phyloP scores from a whole-genome alignment of 768 basidiomycete species.

The Suillus placidus region DNA sequence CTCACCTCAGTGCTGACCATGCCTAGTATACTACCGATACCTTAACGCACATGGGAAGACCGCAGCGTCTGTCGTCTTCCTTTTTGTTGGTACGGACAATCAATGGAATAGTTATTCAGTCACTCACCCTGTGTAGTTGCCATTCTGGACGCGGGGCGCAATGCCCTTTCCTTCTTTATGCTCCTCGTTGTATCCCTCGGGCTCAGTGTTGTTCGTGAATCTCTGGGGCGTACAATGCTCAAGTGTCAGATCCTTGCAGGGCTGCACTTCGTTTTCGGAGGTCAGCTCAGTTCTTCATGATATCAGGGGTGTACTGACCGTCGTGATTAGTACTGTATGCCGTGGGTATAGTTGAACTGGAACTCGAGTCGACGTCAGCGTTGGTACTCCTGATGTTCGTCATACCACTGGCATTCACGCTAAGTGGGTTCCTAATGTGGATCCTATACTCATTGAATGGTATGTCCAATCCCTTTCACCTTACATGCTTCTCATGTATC shows the following conservation, averaged over 20 bases:
- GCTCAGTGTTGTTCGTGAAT: slow-evolving; percentile 88
- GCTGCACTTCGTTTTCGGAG: slow-evolving; percentile 92
- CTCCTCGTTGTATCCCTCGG: slow-evolving; percentile 91
- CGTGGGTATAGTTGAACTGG: slow-evolving; percentile 91
- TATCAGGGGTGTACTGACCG: not conserved
- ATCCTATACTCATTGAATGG: slow-evolving; percentile 90
- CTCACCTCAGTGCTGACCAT: slow-evolving; percentile 13
- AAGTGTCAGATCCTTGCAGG: slow-evolving; percentile 80
- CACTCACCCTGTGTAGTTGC: slow-evolving; percentile 57
- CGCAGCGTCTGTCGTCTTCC: slow-evolving; percentile 80
- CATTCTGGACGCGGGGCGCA: slow-evolving; percentile 93
- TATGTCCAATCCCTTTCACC: slow-evolving; percentile 36
- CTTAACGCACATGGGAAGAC: slow-evolving; percentile 85
- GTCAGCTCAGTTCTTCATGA: slow-evolving; percentile 50
- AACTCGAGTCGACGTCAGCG: slow-evolving; percentile 88
- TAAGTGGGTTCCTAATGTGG: slow-evolving; percentile 97
- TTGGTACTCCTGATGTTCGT: slow-evolving; percentile 86
- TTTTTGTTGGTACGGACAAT: slow-evolving; percentile 76
- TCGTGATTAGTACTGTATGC: slow-evolving; percentile 75
- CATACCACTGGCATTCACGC: slow-evolving; percentile 90
- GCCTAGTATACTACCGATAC: slow-evolving; percentile 86
- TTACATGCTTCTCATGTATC: not conserved
- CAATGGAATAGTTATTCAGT: not conserved
- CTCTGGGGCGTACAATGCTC: slow-evolving; percentile 81
- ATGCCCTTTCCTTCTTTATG: slow-evolving; percentile 94